Evolutionary conservation across 2,329 filamentous ascomycete genomes (phyloP), one percentile per base, ranked within the genome.

Genomic region (Alternaria gaisen): DNA sequence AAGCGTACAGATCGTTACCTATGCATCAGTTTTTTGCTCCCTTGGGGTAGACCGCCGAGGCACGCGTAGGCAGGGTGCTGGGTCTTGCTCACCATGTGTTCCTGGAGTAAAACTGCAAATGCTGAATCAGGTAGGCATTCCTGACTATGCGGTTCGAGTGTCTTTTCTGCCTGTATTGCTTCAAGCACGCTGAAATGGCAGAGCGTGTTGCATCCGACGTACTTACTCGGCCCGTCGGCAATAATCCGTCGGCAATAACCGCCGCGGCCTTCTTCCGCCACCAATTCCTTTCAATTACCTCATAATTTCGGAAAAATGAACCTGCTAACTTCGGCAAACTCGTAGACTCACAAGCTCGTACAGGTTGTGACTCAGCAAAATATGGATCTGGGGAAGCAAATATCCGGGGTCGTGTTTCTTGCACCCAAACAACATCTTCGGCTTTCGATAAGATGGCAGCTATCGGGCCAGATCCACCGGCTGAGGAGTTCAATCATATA

Each of bases 391-490:
- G 50, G 50, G 48, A 53, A 53, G 22, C 22, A 28, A 24, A 53
- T 12, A 41, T 22, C 34, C 22, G 50, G 50, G 50, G 50, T 53
- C 38, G 16, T n/a, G 22, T 24, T 28, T 28, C 50, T 42, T 53
- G 22, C 50, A 11, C 5, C 18, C 16, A 11, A 38, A 53, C 50
- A 53, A 18, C 50, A 40, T 53, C 34, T 53, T 28, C 22, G 26
- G 16, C 50, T 38, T 42, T 16, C 50, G 34, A 38, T 32, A 56
- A 14, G 20, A 56, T 56, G 53, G 53, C 53, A 22, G 53, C 53
- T 22, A 50, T 56, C 41, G 53, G 53, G 18, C 32, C 24, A 22
- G 43, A 56, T 41, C n/a, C 43, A 3, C 41, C 43, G 22, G 50
- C 43, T 10, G 42, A 50, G 12, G 53, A 56, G 22, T 50, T 56